A percentile compares a stretch with the other conserved stretches of the same genome.
These are phyloP conservation scores for Candida methanosorbosa DNA, from an alignment of 805 yeast species.

Conservation along the genomic window DNA sequence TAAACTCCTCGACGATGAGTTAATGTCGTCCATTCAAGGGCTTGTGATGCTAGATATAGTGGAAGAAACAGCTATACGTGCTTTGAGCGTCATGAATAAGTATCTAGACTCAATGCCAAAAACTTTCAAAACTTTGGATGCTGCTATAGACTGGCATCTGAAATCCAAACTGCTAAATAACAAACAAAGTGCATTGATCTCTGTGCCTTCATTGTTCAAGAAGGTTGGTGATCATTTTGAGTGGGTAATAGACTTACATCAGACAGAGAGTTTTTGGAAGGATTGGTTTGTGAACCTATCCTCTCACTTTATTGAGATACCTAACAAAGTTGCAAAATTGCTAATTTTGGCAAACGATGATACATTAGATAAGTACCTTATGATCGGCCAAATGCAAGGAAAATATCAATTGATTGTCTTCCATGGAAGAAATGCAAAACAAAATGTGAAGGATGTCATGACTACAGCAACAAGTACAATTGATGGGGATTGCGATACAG, in stretches of 20 bases:
- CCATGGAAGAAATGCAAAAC: constrained; percentile 19
- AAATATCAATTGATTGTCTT: constrained; percentile 83
- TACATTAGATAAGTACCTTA: constrained; percentile 72
- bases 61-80: constrained; percentile 79
- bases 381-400: constrained; percentile 98
- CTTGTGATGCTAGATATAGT: constrained; percentile 82
- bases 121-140: constrained; percentile 38
- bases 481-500: constrained; percentile 29
- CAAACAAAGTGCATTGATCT: constrained; percentile 52
- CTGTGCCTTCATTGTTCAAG: constrained; percentile 59
- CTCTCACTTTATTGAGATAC: constrained; percentile 27
- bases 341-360: constrained; percentile 85
- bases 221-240: constrained; percentile 14
- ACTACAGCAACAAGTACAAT: constrained; percentile 19
- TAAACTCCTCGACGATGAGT: constrained; percentile 5
- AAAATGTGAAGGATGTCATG: constrained; percentile 10
- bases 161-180: constrained; percentile 44
- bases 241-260: constrained; percentile 61
- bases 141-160: constrained; percentile 83
- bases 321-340: constrained; percentile 47
- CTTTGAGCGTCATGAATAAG: constrained; percentile 58
- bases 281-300: constrained; percentile 78
- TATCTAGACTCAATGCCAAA: constrained; percentile 62
- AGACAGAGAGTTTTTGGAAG: constrained; percentile 66
- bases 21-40: constrained; percentile 41